These are phyloP conservation scores for Trichosporon faecale DNA, from an alignment of 1,284 basidiomycete species.

Conservation along the genomic window DNA sequence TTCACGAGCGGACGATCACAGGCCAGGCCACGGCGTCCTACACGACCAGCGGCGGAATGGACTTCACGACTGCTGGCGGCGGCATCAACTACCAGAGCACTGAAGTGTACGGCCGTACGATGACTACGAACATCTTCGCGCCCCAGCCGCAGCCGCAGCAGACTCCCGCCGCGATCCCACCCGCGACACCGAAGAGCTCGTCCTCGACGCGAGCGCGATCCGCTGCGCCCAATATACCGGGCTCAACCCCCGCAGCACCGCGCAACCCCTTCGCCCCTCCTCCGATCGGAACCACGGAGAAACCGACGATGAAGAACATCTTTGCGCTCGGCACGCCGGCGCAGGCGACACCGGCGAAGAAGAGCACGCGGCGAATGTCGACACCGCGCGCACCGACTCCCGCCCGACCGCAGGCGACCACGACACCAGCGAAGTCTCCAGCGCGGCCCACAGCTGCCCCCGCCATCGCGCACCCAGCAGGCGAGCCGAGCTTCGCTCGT, in stretches of 20 bases:
- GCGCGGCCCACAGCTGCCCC: neutral
- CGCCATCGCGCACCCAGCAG: neutral
- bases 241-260: neutral
- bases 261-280: constrained; percentile 20
- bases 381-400: constrained; percentile 12
- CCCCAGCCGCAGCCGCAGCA: neutral
- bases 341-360: neutral
- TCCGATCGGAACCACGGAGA: neutral
- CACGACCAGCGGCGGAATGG: constrained; percentile 12
- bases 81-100: constrained; percentile 18
- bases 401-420: neutral
- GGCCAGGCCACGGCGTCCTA: neutral
- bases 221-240: neutral
- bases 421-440: neutral
- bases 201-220: neutral
- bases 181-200: neutral
- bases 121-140: constrained; percentile 21
- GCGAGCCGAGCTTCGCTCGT: constrained; percentile 17
- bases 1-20: constrained; percentile 1
- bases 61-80: constrained; percentile 14
- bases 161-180: constrained; percentile 1
- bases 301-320: constrained; percentile 14
- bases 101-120: neutral
- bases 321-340: constrained; percentile 3
- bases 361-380: constrained; percentile 4